Evolutionary conservation across 164 flowering plant genomes (phyloP).

Genomic region (Berberis vulgaris): DNA sequence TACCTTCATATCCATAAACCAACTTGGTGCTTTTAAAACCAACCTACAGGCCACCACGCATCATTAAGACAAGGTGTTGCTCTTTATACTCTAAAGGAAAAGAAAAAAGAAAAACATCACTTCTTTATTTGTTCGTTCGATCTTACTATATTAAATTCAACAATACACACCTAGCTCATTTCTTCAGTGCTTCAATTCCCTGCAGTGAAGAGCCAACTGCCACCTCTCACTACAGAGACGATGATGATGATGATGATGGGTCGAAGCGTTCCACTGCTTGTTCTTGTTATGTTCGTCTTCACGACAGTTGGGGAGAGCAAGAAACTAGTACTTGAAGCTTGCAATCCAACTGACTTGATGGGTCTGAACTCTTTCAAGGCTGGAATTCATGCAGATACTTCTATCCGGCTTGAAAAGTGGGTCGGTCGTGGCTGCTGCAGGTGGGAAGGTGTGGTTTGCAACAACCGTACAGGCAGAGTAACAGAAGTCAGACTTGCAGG

Average conservation of each 20-base stretch:
- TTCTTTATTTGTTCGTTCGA: neutral
- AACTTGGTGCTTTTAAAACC: too few relatives aligned
- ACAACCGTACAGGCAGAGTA: constrained; percentile 38
- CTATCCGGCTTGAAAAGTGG: constrained; percentile 43
- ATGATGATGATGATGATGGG: constrained; percentile 13
- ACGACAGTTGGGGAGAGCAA: constrained; percentile 15
- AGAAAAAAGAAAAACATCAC: neutral
- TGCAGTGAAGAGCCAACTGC: neutral
- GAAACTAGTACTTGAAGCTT: constrained; percentile 9
- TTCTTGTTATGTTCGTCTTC: constrained; percentile 15
- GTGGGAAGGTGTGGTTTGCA: constrained; percentile 53
- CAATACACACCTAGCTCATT: neutral
- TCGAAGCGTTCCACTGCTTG: constrained; percentile 10
- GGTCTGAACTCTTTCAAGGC: constrained; percentile 42
- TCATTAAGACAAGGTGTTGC: neutral
- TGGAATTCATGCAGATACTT: constrained; percentile 34
- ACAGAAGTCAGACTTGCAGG: constrained; percentile 42
- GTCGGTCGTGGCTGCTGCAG: constrained; percentile 42
- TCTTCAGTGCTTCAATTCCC: neutral
- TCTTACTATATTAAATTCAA: neutral
- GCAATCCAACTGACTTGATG: constrained; percentile 35
- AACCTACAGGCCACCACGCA: too few relatives aligned
- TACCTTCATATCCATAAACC: neutral
- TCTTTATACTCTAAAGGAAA: neutral
- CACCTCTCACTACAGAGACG: neutral